Conservation (phyloP, 805 yeast species). For the Grigorovia transvaalensis region DNA sequence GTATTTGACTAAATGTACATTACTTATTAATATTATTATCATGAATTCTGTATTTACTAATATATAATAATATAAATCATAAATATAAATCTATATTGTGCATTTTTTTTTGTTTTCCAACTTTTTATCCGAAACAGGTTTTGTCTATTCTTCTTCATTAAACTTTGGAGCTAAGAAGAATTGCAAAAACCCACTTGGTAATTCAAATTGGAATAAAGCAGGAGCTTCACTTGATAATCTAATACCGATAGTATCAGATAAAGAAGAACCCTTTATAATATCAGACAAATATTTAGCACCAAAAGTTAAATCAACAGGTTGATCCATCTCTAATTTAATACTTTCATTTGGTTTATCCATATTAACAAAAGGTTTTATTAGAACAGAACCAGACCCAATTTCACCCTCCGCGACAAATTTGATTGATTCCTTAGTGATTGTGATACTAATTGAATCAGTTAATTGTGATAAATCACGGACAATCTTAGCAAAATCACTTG, state of each 20-base stretch:
- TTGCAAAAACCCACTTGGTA: constrained; percentile 79
- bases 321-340: constrained; percentile 65
- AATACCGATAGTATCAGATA: constrained; percentile 67
- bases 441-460: constrained; percentile 77
- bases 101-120: no score
- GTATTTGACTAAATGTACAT: no score
- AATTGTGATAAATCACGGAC: constrained; percentile 79
- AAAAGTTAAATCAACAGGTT: constrained; percentile 80
- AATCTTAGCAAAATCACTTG: constrained; percentile 78
- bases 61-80: no score
- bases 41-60: no score
- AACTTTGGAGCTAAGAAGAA: constrained; percentile 97
- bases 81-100: no score
- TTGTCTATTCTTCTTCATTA: constrained; percentile 66
- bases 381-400: constrained; percentile 77
- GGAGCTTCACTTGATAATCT: constrained; percentile 88
- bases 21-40: no score
- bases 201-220: constrained; percentile 83
- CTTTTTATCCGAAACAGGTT: no score
- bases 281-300: constrained; percentile 86
- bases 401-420: constrained; percentile 88
- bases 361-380: constrained; percentile 74
- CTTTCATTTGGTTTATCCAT: constrained; percentile 71
- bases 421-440: constrained; percentile 85
- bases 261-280: constrained; percentile 81